Evolutionary conservation across 2,329 filamentous ascomycete species (phyloP).

Genomic region (Pseudocercospora vitis): DNA sequence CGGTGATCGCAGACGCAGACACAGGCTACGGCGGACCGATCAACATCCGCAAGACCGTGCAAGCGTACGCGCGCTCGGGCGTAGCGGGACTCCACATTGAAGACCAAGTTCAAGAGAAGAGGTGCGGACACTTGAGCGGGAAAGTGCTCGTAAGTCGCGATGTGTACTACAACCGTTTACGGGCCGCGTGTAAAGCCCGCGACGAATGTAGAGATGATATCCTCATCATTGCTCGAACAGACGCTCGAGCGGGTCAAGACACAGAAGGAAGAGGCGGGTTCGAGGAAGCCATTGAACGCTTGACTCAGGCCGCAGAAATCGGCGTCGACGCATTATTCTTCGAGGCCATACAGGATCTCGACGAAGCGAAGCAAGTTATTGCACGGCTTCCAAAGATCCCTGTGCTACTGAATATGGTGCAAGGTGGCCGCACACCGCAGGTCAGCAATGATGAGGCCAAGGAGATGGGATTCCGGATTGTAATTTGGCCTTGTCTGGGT

Average conservation of each 20-base stretch:
- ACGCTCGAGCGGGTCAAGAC: conserved; percentile 53
- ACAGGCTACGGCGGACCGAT: conserved; percentile 56
- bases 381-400: conserved; percentile 51
- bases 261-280: conserved; percentile 50
- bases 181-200: conserved; percentile 55
- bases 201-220: conserved; percentile 55
- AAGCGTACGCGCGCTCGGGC: conserved; percentile 45
- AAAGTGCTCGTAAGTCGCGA: conserved; percentile 59
- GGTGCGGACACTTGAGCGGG: conserved; percentile 62
- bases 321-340: conserved; percentile 63
- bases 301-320: conserved; percentile 53
- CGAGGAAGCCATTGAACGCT: conserved; percentile 54
- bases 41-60: conserved; percentile 32
- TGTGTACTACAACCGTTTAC: conserved; percentile 57
- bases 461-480: conserved; percentile 58
- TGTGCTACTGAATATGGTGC: conserved; percentile 59
- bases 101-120: conserved; percentile 63
- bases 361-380: conserved; percentile 53
- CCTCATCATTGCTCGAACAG: conserved; percentile 64
- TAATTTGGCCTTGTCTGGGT: conserved; percentile 57
- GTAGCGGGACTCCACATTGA: conserved; percentile 63
- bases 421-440: conserved; percentile 56
- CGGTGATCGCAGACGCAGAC: conserved; percentile 63
- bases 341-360: conserved; percentile 56
- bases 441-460: conserved; percentile 55